Base-by-base conservation (phyloP, 768 basidiomycete genomes). In the Suillus luteus region DNA sequence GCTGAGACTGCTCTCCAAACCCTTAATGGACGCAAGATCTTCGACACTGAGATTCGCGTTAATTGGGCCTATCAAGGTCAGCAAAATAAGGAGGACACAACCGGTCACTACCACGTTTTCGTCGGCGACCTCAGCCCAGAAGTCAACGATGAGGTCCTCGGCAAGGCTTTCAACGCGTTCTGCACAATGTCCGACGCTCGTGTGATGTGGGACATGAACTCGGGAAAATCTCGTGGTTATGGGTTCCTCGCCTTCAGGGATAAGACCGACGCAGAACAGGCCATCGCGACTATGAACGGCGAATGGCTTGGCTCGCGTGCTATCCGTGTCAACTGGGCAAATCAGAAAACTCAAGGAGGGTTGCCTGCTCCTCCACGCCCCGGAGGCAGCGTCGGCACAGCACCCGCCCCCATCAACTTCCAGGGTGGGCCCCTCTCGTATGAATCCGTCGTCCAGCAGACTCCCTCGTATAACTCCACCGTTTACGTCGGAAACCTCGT, bases 121-220 rank as follows among this genome's bases (percentile, higher is more conserved):
- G 96, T 99, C 67, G 97, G 97, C n/a, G 97, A 99, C 81, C 92
- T 99, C 71, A 95, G 92, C 69, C 96, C 97, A 27, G 97, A 99
- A 77, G 96, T 99, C 75, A 99, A 95, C 76, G 97, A 99, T 71
- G 95, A 96, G 19, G 94, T 98, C 61, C 88, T 99, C 66, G 90
- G 81, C 63, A 98, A 99, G 81, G 97, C 97, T 8, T 99, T 99
- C 83, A 89, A 87, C 70, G 96, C 96, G 44, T 99, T 99, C 75
- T 96, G 95, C 38, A 92, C 91, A 65, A 85, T 99, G 79, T 96
- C 94, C 59, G 97, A 99, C 77, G 96, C 96, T 58, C 88, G 97
- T 40, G 97, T 99, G 65, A 99, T 99, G 96, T 99, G 96, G 96
- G 97, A 99, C 76, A 98, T 99, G 95, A 97, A 96, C 80, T 96